Evolutionary conservation across 257 asterid species (phyloP), one percentile per base, ranked within the genome.

Genomic region (Echium plantagineum): DNA sequence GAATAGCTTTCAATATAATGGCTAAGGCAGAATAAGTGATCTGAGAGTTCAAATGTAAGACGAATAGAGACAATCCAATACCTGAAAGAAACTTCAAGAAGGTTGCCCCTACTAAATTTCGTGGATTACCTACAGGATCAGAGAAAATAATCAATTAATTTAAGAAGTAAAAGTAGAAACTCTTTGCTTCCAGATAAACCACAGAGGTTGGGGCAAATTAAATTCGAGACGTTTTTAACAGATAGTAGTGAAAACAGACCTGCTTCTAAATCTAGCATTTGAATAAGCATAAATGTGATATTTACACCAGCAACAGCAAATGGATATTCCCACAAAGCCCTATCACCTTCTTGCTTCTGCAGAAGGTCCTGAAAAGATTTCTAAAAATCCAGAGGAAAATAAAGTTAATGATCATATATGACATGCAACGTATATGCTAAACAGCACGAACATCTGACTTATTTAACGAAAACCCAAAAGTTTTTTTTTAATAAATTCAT

Each of bases 241-340:
- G 5, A 53, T 19, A 18, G 15, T 21, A 53, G 5, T 53, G 22
- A 53, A 53, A 53, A 61, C 30, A 58, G 72, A 89, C 98, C 88
- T 74, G 98, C 94, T 84, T 86, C 98, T 66, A 88, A 85, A 75
- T 93, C 98, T 70, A 93, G 97, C 94, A 93, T 93, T 85, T 93
- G 98, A 74, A 89, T 88, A 59, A 93, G 89, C 98, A 93, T 93
- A 78, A 88, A 93, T 38, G 97, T 86, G 81, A 93, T 89, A 77
- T 89, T 93, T 69, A 93, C 97, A 58, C 97, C 98, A 66, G 97
- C 98, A 61, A 93, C 97, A 72, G 98, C 98, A 74, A 93, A 93
- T 51, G 98, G 98, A 72, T 93, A 93, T 70, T 93, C 98, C 98
- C 98, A 93, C 74, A 83, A 32, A 58, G 96, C 94, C 47, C 98